phyloP scores from a whole-genome alignment of 108 stramenopile genomes.

The Skeletonema grethae region DNA sequence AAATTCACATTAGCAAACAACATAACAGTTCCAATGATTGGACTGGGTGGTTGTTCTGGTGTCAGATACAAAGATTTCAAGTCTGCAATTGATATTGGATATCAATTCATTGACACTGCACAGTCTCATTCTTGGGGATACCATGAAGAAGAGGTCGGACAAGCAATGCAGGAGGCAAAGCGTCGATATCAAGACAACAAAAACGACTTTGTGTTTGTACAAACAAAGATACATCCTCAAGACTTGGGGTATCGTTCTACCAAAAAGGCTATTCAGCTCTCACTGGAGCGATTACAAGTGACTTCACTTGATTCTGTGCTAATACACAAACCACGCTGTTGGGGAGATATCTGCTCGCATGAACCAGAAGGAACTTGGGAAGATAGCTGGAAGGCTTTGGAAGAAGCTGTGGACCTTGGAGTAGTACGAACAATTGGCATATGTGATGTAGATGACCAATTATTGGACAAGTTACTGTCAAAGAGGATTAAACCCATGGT shows the following conservation, averaged over 20 bases:
- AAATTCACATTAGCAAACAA: conserved; percentile 55
- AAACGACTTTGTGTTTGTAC: conserved; percentile 48
- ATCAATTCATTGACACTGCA: conserved; percentile 58
- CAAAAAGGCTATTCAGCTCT: conserved; percentile 27
- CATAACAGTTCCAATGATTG: conserved; percentile 48
- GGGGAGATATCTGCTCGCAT: conserved; percentile 51
- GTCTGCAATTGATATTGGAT: conserved; percentile 49
- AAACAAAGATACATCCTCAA: conserved; percentile 68
- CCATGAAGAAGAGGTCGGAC: conserved; percentile 57
- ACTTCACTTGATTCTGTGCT: conserved; percentile 55
- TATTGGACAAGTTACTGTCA: conserved; percentile 43
- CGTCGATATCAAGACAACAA: conserved; percentile 33
- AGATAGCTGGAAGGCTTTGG: conserved; percentile 58
- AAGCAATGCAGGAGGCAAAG: conserved; percentile 33
- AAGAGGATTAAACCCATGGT: conserved; percentile 52
- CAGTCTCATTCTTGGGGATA: conserved; percentile 61
- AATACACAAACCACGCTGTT: conserved; percentile 64
- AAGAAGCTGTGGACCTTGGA: conserved; percentile 54
- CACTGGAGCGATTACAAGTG: conserved; percentile 30
- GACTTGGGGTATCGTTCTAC: conserved; percentile 59
- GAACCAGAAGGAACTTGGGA: conserved; percentile 66
- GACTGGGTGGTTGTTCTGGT: conserved; percentile 60
- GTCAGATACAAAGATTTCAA: conserved; percentile 38
- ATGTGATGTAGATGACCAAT: conserved; percentile 51
- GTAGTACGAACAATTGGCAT: conserved; percentile 55